phyloP scores from a whole-genome alignment of 345 rosid genomes.

The Eucalyptus leucophloia region DNA sequence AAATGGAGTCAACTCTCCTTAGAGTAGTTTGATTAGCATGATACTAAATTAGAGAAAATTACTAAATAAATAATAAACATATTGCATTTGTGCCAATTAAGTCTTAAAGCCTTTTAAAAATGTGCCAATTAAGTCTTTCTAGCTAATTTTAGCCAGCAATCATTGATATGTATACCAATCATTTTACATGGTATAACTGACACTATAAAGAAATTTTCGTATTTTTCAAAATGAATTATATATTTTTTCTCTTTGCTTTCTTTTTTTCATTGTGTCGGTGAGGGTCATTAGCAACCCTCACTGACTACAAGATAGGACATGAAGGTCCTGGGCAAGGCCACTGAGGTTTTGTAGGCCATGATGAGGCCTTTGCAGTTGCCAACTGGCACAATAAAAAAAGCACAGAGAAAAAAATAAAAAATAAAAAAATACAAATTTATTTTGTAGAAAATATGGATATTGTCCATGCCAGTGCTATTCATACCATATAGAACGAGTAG shows the following conservation, averaged over 20 bases:
- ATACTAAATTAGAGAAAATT: not conserved
- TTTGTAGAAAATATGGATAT: too few species aligned
- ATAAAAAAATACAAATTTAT: too few species aligned
- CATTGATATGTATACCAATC: accelerated
- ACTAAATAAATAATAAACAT: too few species aligned
- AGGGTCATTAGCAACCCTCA: not conserved
- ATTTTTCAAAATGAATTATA: too few species aligned
- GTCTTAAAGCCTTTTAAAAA: too few species aligned
- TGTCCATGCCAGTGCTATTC: accelerated
- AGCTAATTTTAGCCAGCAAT: accelerated
- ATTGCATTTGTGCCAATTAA: too few species aligned
- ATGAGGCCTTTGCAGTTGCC: too few species aligned
- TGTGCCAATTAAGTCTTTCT: not conserved
- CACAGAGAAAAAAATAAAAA: accelerated
- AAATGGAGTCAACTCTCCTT: not conserved
- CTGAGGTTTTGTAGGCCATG: accelerated
- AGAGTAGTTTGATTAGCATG: not conserved
- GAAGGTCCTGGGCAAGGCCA: too few species aligned
- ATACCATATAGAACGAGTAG: accelerated
- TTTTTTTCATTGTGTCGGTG: not conserved
- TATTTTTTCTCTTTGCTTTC: too few species aligned
- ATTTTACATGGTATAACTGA: too few species aligned
- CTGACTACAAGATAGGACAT: accelerated
- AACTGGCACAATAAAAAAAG: not conserved
- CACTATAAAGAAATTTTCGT: not conserved